phyloP scores from a whole-genome alignment of 139 green algal genomes.

The Tetradesmus obliquus region DNA sequence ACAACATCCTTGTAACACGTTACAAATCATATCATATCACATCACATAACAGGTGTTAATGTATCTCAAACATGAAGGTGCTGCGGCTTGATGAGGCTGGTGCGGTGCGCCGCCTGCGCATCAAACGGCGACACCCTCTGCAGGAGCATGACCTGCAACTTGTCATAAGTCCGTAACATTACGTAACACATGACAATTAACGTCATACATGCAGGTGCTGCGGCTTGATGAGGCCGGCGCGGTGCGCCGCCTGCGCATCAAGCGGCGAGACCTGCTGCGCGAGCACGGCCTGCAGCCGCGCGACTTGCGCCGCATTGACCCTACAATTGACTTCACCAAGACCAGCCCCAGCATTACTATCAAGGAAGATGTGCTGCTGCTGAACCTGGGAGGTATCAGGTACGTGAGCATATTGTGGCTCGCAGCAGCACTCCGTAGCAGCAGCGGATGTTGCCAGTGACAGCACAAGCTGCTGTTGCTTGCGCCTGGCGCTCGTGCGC shows the following conservation, averaged over 20 bases:
- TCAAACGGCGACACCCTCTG: slow-evolving; percentile 86
- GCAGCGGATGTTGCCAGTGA: neutral
- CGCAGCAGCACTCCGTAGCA: neutral
- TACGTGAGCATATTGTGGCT: slow-evolving; percentile 20
- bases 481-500: neutral
- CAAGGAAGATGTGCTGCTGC: slow-evolving; percentile 90
- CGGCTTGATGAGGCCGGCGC: slow-evolving; percentile 72
- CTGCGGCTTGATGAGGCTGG: slow-evolving; percentile 75
- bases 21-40: too few species aligned
- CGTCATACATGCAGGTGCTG: slow-evolving; percentile 68
- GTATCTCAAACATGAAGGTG: slow-evolving; percentile 57
- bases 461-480: too few species aligned
- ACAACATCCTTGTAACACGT: too few species aligned
- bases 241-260: slow-evolving; percentile 77
- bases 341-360: slow-evolving; percentile 84
- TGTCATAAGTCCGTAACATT: too few species aligned
- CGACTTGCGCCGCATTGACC: slow-evolving; percentile 94
- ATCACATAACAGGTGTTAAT: neutral
- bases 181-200: too few species aligned
- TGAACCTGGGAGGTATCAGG: slow-evolving; percentile 90
- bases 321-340: slow-evolving; percentile 83
- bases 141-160: slow-evolving; percentile 82
- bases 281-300: slow-evolving; percentile 88
- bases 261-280: slow-evolving; percentile 86
- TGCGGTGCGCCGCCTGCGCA: slow-evolving; percentile 73